These are phyloP conservation scores for Wickerhamomyces ciferrii DNA, from an alignment of 805 yeast genomes.

Conservation along the genomic window DNA sequence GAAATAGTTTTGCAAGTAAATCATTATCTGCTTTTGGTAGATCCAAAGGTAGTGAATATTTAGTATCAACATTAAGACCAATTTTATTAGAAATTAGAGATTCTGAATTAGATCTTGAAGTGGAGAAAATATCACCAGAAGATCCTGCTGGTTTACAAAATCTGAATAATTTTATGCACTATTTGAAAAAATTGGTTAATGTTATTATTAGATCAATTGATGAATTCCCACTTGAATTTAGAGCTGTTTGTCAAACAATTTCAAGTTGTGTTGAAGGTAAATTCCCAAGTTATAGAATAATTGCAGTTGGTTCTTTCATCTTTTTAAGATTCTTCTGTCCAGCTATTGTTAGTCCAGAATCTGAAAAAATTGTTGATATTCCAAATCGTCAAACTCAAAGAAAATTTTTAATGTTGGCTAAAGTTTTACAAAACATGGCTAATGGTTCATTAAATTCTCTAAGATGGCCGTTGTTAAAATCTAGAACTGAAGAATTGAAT, in stretches of 20 bases:
- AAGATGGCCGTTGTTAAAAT: slow-evolving; percentile 54
- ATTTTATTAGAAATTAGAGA: slow-evolving; percentile 49
- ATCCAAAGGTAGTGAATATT: slow-evolving; percentile 57
- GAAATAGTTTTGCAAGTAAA: slow-evolving; percentile 80
- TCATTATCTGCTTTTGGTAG: slow-evolving; percentile 68
- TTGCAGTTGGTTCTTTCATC: slow-evolving; percentile 82
- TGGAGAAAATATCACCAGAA: slow-evolving; percentile 42
- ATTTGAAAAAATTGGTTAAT: slow-evolving; percentile 51
- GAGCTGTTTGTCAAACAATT: slow-evolving; percentile 65
- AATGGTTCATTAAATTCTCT: slow-evolving; percentile 66
- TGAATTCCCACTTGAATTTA: slow-evolving; percentile 65
- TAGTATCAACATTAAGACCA: slow-evolving; percentile 47
- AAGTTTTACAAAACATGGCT: slow-evolving; percentile 80
- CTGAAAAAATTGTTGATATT: slow-evolving; percentile 33
- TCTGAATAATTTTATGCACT: slow-evolving; percentile 45
- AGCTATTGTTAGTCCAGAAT: slow-evolving; percentile 83
- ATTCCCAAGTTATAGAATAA: slow-evolving; percentile 60
- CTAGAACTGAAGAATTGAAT: slow-evolving; percentile 35
- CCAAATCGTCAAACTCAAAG: slow-evolving; percentile 44
- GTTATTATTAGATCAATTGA: slow-evolving; percentile 50
- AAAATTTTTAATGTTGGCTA: slow-evolving; percentile 72
- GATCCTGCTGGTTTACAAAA: slow-evolving; percentile 35
- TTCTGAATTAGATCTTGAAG: slow-evolving; percentile 52
- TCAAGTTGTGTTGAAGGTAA: slow-evolving; percentile 49
- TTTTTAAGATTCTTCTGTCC: slow-evolving; percentile 83